Base-by-base conservation (phyloP, 2,329 filamentous ascomycete species). In the Pseudopithomyces maydicus region DNA sequence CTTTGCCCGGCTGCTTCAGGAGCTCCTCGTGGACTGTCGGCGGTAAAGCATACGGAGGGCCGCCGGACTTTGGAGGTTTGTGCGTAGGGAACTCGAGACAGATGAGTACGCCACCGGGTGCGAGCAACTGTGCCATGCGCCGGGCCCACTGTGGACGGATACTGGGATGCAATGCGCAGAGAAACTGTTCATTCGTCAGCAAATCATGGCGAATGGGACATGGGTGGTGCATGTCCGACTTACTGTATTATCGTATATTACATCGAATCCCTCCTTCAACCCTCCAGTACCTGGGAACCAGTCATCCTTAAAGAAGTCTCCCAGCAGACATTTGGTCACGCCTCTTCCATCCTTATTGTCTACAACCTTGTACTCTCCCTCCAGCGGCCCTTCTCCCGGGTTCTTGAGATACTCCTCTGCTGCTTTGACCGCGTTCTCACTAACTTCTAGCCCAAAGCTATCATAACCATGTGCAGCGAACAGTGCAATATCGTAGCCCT, bases 41-140 rank as follows among this genome's bases (percentile, higher is more conserved):
- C 12, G 85, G 84, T 39, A 91, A 77, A 7, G 87, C 86, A 82
- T 85, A 93, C 1, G 92, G 91, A 12, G 92, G 91, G 0, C 92
- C 91, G 10, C 82, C 82, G 10, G 83, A 80, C 11, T 80, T 80
- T 10, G 88, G 82, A 41, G 85, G 81, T 73, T 93, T 95, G 59
- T 85, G 83, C 1, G 88, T 86, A 10, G 92, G 92, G 72, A 90
- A 96, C 72, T 96, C 91, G 59, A 96, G 82, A 75, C 86, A 88
- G 47, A 88, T 79, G 52, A 88, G 77, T 47, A 79, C 76, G 6
- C 85, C 85, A 2, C 73, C 74, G 1, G 80, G 75, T 14, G 81
- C 75, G 11, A 88, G 79, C 7, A 88, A 77, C 53, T 82, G 75
- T 4, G 78, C 79, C 71, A 85, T 83, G 19, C 84, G 80, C 15